A percentile compares a stretch with the other conserved stretches of the same genome.
Conservation (phyloP, 352 stramenopile species). For the Phytophthora constricta region DNA sequence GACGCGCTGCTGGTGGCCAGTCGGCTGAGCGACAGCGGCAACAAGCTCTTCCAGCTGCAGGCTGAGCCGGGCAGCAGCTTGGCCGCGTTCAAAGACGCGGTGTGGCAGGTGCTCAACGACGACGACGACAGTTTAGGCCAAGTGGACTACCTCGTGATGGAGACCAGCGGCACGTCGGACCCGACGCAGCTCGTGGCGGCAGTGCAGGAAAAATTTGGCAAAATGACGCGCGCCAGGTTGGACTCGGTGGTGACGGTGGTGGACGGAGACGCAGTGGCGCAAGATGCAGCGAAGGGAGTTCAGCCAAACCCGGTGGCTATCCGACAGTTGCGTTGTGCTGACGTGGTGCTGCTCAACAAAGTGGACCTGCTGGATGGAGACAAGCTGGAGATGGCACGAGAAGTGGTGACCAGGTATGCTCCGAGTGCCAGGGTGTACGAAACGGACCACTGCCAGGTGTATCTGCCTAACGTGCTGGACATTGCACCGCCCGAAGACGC, state of each 20-base stretch:
- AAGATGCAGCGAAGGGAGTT: constrained; percentile 38
- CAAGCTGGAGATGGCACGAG: constrained; percentile 30
- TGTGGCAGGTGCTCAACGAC: constrained; percentile 58
- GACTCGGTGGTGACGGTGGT: constrained; percentile 82
- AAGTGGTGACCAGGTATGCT: constrained; percentile 50
- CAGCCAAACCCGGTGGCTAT: constrained; percentile 53
- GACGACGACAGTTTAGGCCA: constrained; percentile 42
- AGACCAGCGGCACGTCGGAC: constrained; percentile 80
- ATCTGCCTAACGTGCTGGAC: constrained; percentile 78
- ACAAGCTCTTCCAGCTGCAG: constrained; percentile 42
- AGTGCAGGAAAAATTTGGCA: constrained; percentile 77
- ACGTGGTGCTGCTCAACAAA: constrained; percentile 88
- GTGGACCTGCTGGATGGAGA: constrained; percentile 64
- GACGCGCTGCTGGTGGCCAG: constrained; percentile 69
- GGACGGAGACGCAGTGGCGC: constrained; percentile 71
- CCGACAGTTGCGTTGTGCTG: constrained; percentile 70
- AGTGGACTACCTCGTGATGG: constrained; percentile 82
- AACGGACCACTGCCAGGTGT: constrained; percentile 65
- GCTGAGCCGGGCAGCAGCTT: constrained; percentile 34
- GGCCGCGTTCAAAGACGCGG: constrained; percentile 72
- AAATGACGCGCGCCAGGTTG: constrained; percentile 79
- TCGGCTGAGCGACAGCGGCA: constrained; percentile 24
- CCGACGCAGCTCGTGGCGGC: constrained; percentile 69
- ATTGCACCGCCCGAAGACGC: constrained; percentile 61
- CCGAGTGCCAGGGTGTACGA: constrained; percentile 71